Evolutionary conservation across 306 rosid species (phyloP), one percentile per base, ranked within the genome.

Genomic region (Cicer arietinum): DNA sequence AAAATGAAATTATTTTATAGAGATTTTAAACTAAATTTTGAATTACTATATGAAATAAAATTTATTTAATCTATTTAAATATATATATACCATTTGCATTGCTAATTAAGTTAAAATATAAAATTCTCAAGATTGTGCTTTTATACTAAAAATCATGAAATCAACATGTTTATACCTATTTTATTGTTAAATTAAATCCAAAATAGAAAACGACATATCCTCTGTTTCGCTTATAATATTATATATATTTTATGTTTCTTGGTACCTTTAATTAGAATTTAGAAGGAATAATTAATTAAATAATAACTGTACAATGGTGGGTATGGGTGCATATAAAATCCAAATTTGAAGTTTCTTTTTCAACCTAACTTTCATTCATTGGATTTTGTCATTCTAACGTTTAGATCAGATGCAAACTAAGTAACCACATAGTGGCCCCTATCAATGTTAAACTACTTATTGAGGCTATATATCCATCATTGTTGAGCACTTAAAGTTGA

Each of bases 281-380:
- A 46, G 72, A 77, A 77, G 87, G 80, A 80, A 77, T 71, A 80
- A 17, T 25, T 2, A 59, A 67, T 8, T 45, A 48, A 25, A 3
- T 25, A 25, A 66, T 17, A 67, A 67, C 43, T 54, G 67, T 25
- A 18, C 75, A 54, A 41, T n/a, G 69, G 80, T 78, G 85, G 81
- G 58, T 17, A 83, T 77, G 58, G 13, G 3, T 25, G 35, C 0
- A 2, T 25, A 17, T 51, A 40, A 58, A 54, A 56, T 16, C 78
- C 52, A 80, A 64, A 65, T 69, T 65, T 74, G 20, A 75, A 78
- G 70, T 60, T 81, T 78, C 69, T n/a, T 66, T 74, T 75, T 63
- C 9, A 84, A 81, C 81, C 83, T 77, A 73, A 81, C 85, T 44
- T 25, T 4, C 85, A 81, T 74, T 84, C 85, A 81, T 84, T 84